Conservation (phyloP, 2,329 filamentous ascomycete species). For the Onygenales sp. region DNA sequence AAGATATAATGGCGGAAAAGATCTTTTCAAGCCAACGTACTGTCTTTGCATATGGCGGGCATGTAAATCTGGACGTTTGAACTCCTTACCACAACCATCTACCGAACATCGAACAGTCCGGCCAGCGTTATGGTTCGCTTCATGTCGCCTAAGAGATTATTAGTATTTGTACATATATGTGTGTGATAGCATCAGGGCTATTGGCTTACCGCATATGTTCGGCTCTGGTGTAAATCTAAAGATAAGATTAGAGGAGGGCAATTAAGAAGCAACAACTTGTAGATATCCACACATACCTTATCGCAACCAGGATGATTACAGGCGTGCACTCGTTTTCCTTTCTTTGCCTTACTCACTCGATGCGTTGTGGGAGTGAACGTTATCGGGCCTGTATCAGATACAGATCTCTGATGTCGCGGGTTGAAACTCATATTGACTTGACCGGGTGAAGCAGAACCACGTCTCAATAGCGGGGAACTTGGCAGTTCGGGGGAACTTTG, state of each 20-base stretch:
- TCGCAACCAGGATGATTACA: conserved; percentile 39
- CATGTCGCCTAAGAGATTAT: conserved; percentile 32
- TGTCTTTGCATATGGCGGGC: conserved; percentile 39
- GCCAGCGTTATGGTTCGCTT: conserved; percentile 42
- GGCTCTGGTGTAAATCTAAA: conserved; percentile 40
- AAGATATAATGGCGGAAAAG: neutral
- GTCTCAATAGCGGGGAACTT: neutral
- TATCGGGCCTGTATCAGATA: conserved; percentile 17
- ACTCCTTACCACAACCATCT: conserved; percentile 37
- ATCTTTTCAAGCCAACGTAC: conserved; percentile 22
- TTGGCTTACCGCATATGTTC: conserved; percentile 34
- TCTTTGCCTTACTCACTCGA: conserved; percentile 43
- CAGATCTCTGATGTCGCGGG: neutral
- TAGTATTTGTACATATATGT: neutral
- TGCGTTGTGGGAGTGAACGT: conserved; percentile 41
- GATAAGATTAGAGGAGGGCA: conserved; percentile 6
- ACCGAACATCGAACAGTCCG: conserved; percentile 35
- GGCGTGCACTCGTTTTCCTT: conserved; percentile 41
- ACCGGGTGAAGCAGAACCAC: neutral
- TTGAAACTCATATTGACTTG: neutral
- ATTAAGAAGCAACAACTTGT: conserved; percentile 9
- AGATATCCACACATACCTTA: conserved; percentile 31
- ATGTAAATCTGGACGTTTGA: conserved; percentile 39
- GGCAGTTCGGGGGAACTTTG: neutral
- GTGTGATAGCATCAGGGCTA: neutral